Base-by-base conservation (phyloP, 805 yeast species). In the Yarrowia sp. region DNA sequence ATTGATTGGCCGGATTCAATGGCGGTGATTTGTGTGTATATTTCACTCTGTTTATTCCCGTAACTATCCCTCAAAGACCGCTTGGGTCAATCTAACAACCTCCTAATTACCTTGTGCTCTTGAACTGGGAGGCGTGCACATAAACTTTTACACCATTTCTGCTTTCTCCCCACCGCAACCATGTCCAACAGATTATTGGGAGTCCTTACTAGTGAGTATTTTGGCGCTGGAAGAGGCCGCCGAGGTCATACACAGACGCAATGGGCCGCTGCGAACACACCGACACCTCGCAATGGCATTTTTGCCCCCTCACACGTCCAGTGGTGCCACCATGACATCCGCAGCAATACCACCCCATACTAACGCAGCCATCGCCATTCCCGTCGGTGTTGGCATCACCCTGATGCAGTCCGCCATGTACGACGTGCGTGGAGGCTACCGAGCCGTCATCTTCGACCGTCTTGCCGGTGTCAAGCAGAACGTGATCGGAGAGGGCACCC, bases 401-500 rank as follows among this genome's bases (percentile, higher is more conserved):
- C 25, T 58, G 53, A 58, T 86, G 8, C 93, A 90, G 71, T 84
- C 87, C 68, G 85, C 97, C 27, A 78, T 94, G 76, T 94, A 90
- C 73, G 98, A 94, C 71, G 99, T 94, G 36, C 85, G 87, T 71
- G 99, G 99, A 64, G 99, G 99, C 62, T 83, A 89, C 63, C 81
- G 99, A 73, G 99, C 97, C 22, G 96, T 94, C 61, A 88, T 94
- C 66, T 94, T 94, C 72, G 98, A 94, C 78, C 81, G 99, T 69
- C 75, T 94, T 63, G 77, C 81, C 44, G 99, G 99, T 77, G 96
- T 94, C 60, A 87, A 89, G 74, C 85, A 84, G 69, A 77, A 78
- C n/a, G 97, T 94, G 22, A 80, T 92, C 64, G 97, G 97, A 27
- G 99, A 94, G 77, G 99, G 99, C 64, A 88, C 98, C 22, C 98